A percentile compares a stretch with the other conserved stretches of the same genome.
phyloP scores from a whole-genome alignment of 805 yeast species.

The Saturnispora sanitii region DNA sequence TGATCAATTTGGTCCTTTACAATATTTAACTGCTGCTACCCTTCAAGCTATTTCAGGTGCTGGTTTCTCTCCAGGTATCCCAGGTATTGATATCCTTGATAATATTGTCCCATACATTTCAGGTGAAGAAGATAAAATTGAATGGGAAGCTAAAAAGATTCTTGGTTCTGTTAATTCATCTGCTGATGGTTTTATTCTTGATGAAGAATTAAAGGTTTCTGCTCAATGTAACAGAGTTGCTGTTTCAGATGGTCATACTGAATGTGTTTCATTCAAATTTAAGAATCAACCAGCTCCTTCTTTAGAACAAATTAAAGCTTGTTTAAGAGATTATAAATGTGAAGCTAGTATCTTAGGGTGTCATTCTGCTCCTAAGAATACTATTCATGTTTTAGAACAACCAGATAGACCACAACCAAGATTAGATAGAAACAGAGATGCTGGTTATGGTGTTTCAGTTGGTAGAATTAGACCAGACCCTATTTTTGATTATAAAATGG shows the following conservation, averaged over 20 bases:
- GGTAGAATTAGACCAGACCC: slow-evolving; percentile 93
- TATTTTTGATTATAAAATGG: slow-evolving; percentile 90
- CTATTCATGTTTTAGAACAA: slow-evolving; percentile 88
- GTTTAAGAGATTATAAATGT: slow-evolving; percentile 63
- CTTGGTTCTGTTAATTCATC: slow-evolving; percentile 53
- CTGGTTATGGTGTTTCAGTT: slow-evolving; percentile 88
- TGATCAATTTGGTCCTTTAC: slow-evolving; percentile 84
- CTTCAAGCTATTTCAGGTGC: slow-evolving; percentile 98
- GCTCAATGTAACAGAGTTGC: slow-evolving; percentile 98
- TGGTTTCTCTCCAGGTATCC: slow-evolving; percentile 95
- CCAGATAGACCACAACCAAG: slow-evolving; percentile 95
- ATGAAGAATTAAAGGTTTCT: slow-evolving; percentile 71
- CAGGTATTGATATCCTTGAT: slow-evolving; percentile 90
- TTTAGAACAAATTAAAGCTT: slow-evolving; percentile 64
- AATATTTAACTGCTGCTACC: slow-evolving; percentile 78
- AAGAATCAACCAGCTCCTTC: slow-evolving; percentile 78
- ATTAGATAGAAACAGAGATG: slow-evolving; percentile 90
- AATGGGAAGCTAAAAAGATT: slow-evolving; percentile 96
- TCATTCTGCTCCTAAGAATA: slow-evolving; percentile 85
- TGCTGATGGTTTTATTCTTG: slow-evolving; percentile 47
- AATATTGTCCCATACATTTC: slow-evolving; percentile 90
- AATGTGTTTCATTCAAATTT: slow-evolving; percentile 81
- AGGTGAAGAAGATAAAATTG: slow-evolving; percentile 97
- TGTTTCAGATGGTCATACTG: slow-evolving; percentile 96
- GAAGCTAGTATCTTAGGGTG: slow-evolving; percentile 77